Evolutionary conservation across 768 basidiomycete genomes (phyloP), one percentile per base, ranked within the genome.

Genomic region (Tylopilus sp.): DNA sequence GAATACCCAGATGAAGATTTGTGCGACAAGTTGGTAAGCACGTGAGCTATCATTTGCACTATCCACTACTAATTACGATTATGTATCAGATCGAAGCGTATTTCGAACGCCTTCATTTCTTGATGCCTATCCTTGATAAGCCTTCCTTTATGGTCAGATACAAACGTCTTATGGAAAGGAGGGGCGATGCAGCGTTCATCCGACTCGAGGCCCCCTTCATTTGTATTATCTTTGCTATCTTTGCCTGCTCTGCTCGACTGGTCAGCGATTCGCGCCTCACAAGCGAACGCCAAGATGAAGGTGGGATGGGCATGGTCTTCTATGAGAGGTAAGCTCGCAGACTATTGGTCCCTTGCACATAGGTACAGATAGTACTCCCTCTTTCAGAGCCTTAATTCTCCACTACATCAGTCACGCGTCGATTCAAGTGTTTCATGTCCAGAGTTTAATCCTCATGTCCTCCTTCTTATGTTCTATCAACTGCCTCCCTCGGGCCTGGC

Each of bases 401-500:
- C 91, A 94, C 65, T 94, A 94, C 69, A 94, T 94, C 72, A 92
- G 91, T 56, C 85, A 93, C 64, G 82, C 89, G 40, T 88, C 85
- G 49, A 90, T 84, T 36, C 88, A 93, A 67, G 75, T 88, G 45
- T 80, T 84, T 30, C 93, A 95, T 68, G 92, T 95, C 26, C 93
- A 95, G 73, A 88, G 88, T 69, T 86, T 94, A 66, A 81, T 91
- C 55, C 77, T 95, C 49, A 80, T 94, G 79, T 86, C 92, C 46
- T 87, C 91, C 2, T 95, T 93, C 73, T 75, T 95, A 53, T 94
- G 92, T 65, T 92, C 91, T 48, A 79, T 95, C 59, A 95, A 95
- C 63, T 93, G 92, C 64, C 80, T 95, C 46, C 93, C 93, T 3
- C 93, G 94, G 71, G 91, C 92, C 26, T 95, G 93, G 93, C 81